Conservation (phyloP, 768 basidiomycete species). For the Suillus discolor region DNA sequence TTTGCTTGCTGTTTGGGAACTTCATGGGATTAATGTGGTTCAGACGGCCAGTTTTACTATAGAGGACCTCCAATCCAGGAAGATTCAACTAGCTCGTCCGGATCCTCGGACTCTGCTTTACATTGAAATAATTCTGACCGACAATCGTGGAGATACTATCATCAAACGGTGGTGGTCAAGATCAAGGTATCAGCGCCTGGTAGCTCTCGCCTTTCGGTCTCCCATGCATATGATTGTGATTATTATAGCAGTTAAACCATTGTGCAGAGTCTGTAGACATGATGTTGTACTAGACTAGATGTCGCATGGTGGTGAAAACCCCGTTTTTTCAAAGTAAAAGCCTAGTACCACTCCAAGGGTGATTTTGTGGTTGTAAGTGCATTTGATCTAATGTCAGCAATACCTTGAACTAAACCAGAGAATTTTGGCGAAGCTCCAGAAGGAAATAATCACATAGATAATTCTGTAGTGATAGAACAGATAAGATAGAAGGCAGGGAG, state of each 20-base stretch:
- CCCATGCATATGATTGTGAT: neutral
- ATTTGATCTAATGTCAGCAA: too few relatives aligned
- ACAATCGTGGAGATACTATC: neutral
- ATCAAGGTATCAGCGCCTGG: neutral
- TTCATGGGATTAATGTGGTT: neutral
- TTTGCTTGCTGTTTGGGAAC: neutral
- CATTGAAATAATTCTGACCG: neutral
- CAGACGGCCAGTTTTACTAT: slow-evolving; percentile 48
- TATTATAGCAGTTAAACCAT: neutral
- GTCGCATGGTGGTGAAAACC: neutral
- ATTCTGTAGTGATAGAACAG: too few relatives aligned
- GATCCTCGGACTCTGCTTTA: neutral
- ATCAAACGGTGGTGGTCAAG: neutral
- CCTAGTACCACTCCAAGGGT: too few relatives aligned
- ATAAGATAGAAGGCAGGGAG: too few relatives aligned
- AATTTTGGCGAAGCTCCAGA: too few relatives aligned
- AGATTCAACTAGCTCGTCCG: slow-evolving; percentile 10
- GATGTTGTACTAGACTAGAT: neutral
- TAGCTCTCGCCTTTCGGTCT: neutral
- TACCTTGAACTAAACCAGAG: too few relatives aligned
- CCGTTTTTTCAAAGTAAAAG: neutral
- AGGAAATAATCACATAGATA: too few relatives aligned
- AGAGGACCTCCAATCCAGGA: slow-evolving; percentile 43
- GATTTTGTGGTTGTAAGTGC: too few relatives aligned
- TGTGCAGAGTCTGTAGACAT: neutral